Evolutionary conservation across 163 green algal genomes (phyloP).

Genomic region (Smithsoniella earleae): DNA sequence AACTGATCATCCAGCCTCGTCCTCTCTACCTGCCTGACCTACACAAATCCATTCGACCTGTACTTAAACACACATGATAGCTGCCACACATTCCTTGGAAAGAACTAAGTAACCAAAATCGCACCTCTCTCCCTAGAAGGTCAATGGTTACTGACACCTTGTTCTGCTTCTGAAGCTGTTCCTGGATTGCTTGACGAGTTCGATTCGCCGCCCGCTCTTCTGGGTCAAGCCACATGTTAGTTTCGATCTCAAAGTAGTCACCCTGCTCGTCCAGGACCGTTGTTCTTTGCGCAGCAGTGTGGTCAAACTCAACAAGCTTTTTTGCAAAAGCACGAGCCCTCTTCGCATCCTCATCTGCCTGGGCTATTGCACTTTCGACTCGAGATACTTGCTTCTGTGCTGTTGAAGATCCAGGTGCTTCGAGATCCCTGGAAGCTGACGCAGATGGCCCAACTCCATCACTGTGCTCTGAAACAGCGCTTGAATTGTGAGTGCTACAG

Average conservation of each 20-base stretch:
- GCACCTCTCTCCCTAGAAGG: constrained; percentile 74
- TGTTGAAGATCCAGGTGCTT: background rate
- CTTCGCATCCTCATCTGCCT: background rate
- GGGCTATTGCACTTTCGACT: background rate
- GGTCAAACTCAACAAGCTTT: constrained; percentile 75
- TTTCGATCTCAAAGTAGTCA: constrained; percentile 87
- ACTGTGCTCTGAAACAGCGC: too few species aligned
- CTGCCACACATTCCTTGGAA: too few species aligned
- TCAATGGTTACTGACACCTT: constrained; percentile 61
- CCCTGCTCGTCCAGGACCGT: constrained; percentile 86
- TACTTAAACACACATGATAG: too few species aligned
- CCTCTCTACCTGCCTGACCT: background rate
- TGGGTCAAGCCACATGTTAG: constrained; percentile 71
- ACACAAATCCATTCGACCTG: background rate
- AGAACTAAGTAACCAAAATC: too few species aligned
- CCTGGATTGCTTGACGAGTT: constrained; percentile 32
- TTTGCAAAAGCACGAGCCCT: background rate
- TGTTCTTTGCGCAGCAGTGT: constrained; percentile 67
- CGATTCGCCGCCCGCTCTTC: constrained; percentile 38
- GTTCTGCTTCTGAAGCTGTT: constrained; percentile 20
- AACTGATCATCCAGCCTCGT: background rate
- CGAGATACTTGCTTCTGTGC: background rate
- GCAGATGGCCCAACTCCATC: background rate
- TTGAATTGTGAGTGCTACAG: too few species aligned
- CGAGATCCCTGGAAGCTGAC: too few species aligned